Base-by-base conservation (phyloP, 352 stramenopile species). In the Albugo laibachii region DNA sequence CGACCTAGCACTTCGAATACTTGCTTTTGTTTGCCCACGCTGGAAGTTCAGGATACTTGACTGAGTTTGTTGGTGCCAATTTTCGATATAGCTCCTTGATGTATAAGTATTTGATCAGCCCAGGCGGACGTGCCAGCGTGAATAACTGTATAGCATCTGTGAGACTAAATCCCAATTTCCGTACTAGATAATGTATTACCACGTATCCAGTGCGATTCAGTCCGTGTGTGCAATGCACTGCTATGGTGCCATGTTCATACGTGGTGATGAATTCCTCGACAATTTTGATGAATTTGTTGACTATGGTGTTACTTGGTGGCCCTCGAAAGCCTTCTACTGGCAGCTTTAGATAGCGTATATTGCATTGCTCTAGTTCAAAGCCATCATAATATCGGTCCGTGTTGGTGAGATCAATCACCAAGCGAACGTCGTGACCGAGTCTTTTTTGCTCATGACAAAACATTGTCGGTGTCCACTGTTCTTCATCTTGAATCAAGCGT, bases 381-480 rank as follows among this genome's bases (percentile, higher is more conserved):
- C 76, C 76, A 43, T 82, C 55, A 59, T 89, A 89, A 54, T 89
- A 89, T 51, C 85, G 84, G 53, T 65, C 71, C 14, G 76, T 89
- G 48, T 89, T 89, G 13, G 76, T 89, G 34, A 89, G 61, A 44
- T 89, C 76, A 20, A 89, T 72, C 34, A 89, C 53, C 48, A 86
- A 62, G 15, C 77, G 66, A 15, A 86, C 60, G 45, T 80, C 53
- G 1, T 70, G 47, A 0, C 61, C 49, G 8, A 57, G 55, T 11
- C 43, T 47, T 8, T 53, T 43, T 44, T 83, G 73, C 14, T 57
- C 41, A 13, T 70, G 49, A 13, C 83, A 51, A 56, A 89, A 80
- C 13, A 62, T 41, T 27, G 56, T 49, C 2, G 73, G 73, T 1
- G 57, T 75, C 77, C 77, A 89, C 13, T 66, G 48, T 43, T 84